phyloP scores from a whole-genome alignment of 495 filamentous ascomycete genomes.

The Aspergillus funiculosus region DNA sequence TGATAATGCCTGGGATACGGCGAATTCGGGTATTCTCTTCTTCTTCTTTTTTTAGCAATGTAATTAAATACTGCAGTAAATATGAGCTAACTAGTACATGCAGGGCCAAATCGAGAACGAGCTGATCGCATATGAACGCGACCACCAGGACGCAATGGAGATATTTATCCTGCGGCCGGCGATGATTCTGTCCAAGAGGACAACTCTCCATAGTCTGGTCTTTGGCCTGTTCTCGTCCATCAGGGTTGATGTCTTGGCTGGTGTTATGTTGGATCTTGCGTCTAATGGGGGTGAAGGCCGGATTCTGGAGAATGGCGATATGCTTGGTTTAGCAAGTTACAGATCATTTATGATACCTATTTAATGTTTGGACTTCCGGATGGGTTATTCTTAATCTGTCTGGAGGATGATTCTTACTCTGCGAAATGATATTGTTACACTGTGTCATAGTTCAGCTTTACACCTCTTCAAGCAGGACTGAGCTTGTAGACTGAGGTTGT shows the following conservation, averaged over 20 bases:
- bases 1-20: constrained; percentile 37
- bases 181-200: constrained; percentile 25
- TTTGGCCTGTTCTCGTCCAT: constrained; percentile 21
- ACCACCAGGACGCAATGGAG: constrained; percentile 23
- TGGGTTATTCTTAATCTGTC: no score
- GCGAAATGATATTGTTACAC: no score
- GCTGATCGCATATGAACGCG: constrained; percentile 28
- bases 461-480: no score
- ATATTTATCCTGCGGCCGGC: constrained; percentile 35
- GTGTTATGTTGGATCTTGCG: constrained; percentile 33
- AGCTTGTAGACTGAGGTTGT: no score
- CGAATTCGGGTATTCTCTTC: constrained; percentile 36
- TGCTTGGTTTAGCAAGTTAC: no score
- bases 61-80: neutral
- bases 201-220: constrained; percentile 20
- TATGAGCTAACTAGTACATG: neutral
- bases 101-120: constrained; percentile 40
- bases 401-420: no score
- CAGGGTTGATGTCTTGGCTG: constrained; percentile 35
- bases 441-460: no score
- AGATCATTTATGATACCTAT: no score
- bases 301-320: constrained; percentile 34
- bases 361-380: no score
- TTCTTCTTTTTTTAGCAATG: neutral
- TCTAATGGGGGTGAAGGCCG: constrained; percentile 29